These are phyloP conservation scores for Globisporangium ultimum DNA, from an alignment of 352 stramenopile genomes.

Conservation along the genomic window DNA sequence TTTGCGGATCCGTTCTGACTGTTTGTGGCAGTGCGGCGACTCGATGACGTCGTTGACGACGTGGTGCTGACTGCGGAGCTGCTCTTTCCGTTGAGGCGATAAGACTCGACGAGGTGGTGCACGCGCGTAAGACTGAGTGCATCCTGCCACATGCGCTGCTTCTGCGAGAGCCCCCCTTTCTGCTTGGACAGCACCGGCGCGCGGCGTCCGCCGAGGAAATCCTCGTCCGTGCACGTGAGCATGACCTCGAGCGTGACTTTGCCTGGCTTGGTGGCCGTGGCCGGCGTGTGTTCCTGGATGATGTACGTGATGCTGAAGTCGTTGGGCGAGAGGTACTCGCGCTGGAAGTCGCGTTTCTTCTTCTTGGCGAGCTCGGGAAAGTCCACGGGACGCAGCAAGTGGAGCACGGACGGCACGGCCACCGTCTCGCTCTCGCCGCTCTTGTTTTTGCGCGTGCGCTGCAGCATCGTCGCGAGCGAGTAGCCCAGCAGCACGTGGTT, in stretches of 20 bases:
- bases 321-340: slow-evolving; percentile 28
- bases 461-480: slow-evolving; percentile 52
- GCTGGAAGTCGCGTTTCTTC: slow-evolving; percentile 34
- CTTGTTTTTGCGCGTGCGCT: slow-evolving; percentile 53
- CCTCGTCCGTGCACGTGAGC: slow-evolving; percentile 40
- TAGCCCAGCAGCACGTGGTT: slow-evolving; percentile 63
- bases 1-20: slow-evolving; percentile 6
- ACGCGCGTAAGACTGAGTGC: slow-evolving; percentile 55
- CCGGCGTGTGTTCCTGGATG: slow-evolving; percentile 35
- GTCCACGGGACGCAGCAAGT: slow-evolving; percentile 52
- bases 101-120: slow-evolving; percentile 46
- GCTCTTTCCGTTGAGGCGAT: slow-evolving; percentile 20
- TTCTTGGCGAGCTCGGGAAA: slow-evolving; percentile 27
- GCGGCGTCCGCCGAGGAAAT: not conserved
- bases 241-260: slow-evolving; percentile 62
- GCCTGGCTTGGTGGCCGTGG: slow-evolving; percentile 10
- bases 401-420: slow-evolving; percentile 59
- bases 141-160: slow-evolving; percentile 48
- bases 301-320: slow-evolving; percentile 73
- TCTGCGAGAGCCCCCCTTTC: slow-evolving; percentile 25
- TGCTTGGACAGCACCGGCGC: slow-evolving; percentile 7
- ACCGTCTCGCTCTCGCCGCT: slow-evolving; percentile 16
- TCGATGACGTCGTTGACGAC: slow-evolving; percentile 4
- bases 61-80: not conserved
- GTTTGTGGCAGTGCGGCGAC: not conserved